Percentiles rank a stretch among this genome's conserved stretches.
phyloP scores from a whole-genome alignment of 2,329 filamentous ascomycete genomes.

The Dendryphion nanum region DNA sequence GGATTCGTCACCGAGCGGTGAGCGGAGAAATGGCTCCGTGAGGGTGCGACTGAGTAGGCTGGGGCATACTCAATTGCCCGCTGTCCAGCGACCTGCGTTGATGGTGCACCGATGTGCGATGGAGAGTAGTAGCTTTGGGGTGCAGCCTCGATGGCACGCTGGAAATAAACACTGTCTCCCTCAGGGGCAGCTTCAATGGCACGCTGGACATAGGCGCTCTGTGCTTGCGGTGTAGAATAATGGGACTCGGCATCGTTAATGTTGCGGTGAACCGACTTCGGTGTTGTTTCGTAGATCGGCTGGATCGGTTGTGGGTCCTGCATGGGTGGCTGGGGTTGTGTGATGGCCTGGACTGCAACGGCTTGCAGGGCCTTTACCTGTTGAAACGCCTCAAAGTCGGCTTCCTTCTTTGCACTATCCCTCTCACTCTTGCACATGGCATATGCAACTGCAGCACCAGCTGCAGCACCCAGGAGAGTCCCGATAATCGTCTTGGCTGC shows the following conservation, averaged over 20 bases:
- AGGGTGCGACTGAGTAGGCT: constrained; percentile 27
- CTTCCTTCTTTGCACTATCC: constrained; percentile 46
- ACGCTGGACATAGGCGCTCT: constrained; percentile 21
- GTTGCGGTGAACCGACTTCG: constrained; percentile 35
- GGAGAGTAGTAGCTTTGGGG: constrained; percentile 34
- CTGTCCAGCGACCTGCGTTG: constrained; percentile 21
- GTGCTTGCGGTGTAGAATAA: constrained; percentile 19
- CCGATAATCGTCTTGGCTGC: constrained; percentile 67
- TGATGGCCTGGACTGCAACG: constrained; percentile 23
- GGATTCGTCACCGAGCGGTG: constrained; percentile 30
- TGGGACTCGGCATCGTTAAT: constrained; percentile 37
- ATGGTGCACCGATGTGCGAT: constrained; percentile 26
- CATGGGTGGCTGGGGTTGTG: constrained; percentile 26
- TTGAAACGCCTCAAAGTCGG: constrained; percentile 38
- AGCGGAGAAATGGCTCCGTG: constrained; percentile 17
- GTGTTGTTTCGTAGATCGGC: constrained; percentile 22
- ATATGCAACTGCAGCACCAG: constrained; percentile 74
- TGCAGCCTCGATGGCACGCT: constrained; percentile 42
- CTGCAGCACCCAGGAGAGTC: constrained; percentile 74
- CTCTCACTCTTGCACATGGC: constrained; percentile 64
- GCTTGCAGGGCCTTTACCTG: constrained; percentile 23
- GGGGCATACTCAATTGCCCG: constrained; percentile 35
- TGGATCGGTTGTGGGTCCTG: constrained; percentile 31
- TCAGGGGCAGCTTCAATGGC: constrained; percentile 44
- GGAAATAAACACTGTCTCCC: constrained; percentile 19